phyloP scores from a whole-genome alignment of 257 asterid species.

The Lycium ferocissimum region DNA sequence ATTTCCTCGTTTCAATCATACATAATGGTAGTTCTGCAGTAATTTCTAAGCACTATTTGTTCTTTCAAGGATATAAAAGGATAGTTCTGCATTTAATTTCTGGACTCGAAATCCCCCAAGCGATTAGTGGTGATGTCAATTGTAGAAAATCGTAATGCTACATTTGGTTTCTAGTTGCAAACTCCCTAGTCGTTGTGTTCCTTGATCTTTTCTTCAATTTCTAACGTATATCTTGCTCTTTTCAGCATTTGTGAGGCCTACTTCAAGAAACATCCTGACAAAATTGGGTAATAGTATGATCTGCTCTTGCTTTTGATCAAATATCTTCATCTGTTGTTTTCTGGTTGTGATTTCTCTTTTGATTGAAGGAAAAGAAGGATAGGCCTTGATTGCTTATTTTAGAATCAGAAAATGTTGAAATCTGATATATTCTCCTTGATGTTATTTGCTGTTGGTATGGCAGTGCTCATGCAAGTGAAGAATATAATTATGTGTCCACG shows the following conservation, averaged over 20 bases:
- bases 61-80: slow-evolving; percentile 1
- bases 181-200: neutral
- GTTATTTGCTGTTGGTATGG: neutral
- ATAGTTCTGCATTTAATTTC: neutral
- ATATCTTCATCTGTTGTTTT: neutral
- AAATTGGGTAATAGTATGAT: slow-evolving; percentile 66
- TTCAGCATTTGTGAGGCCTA: slow-evolving; percentile 94
- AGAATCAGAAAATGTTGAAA: slow-evolving; percentile 9
- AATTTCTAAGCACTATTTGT: neutral
- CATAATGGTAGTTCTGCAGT: neutral
- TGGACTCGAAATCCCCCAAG: neutral
- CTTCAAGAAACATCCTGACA: slow-evolving; percentile 90
- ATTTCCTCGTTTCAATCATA: neutral
- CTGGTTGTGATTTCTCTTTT: neutral
- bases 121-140: neutral
- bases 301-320: slow-evolving; percentile 3
- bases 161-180: neutral
- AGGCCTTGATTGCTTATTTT: neutral
- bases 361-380: neutral
- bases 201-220: neutral
- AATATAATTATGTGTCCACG: neutral
- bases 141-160: neutral
- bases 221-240: slow-evolving; percentile 36
- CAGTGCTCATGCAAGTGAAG: neutral
- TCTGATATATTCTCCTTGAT: neutral